A percentile compares a stretch with the other conserved stretches of the same genome.
Evolutionary conservation across 345 rosid genomes (phyloP).

Genomic region (Syzygium aromaticum): DNA sequence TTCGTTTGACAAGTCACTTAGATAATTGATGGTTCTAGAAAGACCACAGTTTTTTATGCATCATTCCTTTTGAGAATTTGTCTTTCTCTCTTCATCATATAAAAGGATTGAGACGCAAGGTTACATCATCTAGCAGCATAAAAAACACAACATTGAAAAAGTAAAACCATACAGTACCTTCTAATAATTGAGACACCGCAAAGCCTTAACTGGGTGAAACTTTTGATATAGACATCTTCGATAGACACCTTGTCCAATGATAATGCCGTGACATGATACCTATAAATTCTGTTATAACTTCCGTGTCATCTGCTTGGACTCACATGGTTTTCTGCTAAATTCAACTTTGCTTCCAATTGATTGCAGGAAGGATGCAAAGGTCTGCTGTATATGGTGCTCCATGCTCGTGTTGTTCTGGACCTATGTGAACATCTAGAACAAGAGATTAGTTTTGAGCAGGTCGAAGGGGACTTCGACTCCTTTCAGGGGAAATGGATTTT

Average conservation of each 20-base stretch:
- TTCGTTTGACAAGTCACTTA: neutral
- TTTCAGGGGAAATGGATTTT: conserved; percentile 92
- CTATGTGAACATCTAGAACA: conserved; percentile 68
- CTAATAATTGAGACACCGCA: neutral
- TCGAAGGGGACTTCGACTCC: conserved; percentile 89
- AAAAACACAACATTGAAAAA: neutral
- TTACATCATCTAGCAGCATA: neutral
- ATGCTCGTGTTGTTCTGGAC: conserved; percentile 88
- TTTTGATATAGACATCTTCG: neutral
- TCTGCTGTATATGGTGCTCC: conserved; percentile 90
- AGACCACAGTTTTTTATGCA: neutral
- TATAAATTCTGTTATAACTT: neutral
- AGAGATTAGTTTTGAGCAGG: conserved; percentile 87
- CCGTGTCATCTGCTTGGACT: neutral
- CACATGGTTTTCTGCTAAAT: neutral
- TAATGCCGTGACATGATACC: neutral
- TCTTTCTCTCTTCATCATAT: neutral
- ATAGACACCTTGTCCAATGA: neutral
- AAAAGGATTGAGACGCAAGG: neutral
- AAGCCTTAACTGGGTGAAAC: neutral
- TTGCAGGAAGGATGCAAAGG: conserved; percentile 96
- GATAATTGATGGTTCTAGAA: neutral
- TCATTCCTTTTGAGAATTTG: neutral
- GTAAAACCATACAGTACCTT: neutral
- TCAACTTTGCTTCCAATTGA: neutral